phyloP scores from a whole-genome alignment of 2,329 filamentous ascomycete genomes.

The Helicocarpus griseus region DNA sequence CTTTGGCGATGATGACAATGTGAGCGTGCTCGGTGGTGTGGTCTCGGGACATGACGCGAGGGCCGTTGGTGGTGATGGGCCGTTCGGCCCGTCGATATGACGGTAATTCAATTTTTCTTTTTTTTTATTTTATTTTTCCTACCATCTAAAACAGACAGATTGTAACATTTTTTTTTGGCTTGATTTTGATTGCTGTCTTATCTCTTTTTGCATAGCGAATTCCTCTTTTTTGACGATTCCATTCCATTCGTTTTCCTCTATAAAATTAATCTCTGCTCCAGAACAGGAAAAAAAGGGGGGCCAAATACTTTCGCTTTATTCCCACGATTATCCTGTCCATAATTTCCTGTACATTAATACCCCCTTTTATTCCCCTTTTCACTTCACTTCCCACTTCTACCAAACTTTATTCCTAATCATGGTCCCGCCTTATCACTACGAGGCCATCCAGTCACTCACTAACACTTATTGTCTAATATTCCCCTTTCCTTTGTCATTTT shows the following conservation, averaged over 20 bases:
- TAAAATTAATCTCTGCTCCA: background rate
- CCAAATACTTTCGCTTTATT: background rate
- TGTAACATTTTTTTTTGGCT: background rate
- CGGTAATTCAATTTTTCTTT: background rate
- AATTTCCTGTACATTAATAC: background rate
- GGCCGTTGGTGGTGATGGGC: slow-evolving; percentile 2
- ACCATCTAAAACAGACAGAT: background rate
- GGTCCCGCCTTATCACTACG: background rate
- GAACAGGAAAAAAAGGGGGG: too few relatives aligned
- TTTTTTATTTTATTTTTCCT: background rate
- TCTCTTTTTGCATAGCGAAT: slow-evolving; percentile 2
- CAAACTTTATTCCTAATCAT: too few relatives aligned
- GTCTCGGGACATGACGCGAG: background rate
- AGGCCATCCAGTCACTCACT: slow-evolving; percentile 20
- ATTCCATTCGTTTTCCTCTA: background rate
- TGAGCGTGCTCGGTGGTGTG: background rate
- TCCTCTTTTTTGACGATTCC: background rate
- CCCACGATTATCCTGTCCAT: background rate
- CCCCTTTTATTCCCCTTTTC: background rate
- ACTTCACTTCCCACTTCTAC: background rate
- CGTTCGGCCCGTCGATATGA: slow-evolving; percentile 14
- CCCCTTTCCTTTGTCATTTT: slow-evolving; percentile 1
- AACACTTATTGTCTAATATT: slow-evolving; percentile 21
- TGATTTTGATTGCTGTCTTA: background rate
- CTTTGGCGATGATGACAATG: slow-evolving; percentile 10